Base-by-base conservation (phyloP, 2,329 filamentous ascomycete genomes). In the Tolypocladium pustulatum region DNA sequence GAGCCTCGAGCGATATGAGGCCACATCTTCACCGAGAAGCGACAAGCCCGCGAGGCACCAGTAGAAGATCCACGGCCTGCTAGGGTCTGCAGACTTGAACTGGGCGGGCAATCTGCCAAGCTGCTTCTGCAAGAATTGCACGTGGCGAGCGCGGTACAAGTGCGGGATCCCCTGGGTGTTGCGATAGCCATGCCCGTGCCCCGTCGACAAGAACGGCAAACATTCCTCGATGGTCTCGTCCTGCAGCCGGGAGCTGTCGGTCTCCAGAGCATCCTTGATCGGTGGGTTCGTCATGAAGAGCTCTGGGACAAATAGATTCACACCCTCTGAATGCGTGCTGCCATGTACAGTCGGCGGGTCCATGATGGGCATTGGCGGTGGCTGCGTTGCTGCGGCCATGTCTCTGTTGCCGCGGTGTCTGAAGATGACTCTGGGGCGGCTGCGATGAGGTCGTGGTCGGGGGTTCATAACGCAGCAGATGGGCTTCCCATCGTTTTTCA, bases 11-110 rank as follows among this genome's bases (percentile, higher is more conserved):
- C 87, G 83, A 72, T 90, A 93, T 43, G 84, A 73, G 37, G 73
- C 73, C 54, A 83, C 78, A 69, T 96, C 90, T 68, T 91, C 84
- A 54, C 90, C 91, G 55, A 99, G 76, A 38, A 92, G 78, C 32
- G 81, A 78, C 63, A 99, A 78, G 2, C 84, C 91, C 38, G 87
- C 84, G 57, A 97, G 78, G 57, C 84, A 89, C 94, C 94, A 99
- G 76, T 97, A 97, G 63, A 96, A 81, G 67, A 96, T 83, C 94
- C 94, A 99, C 12, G 94, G 92, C 58, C 93, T 81, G 69, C 89
- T 92, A 37, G 94, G 88, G 77, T 99, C 94, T 64, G 91, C 83
- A 55, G 80, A 81, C 57, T 87, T 85, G 72, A 88, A 96, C 4
- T 76, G 77, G 9, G 81, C 75, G 0, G 93, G 90, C 61, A 95